Conservation (phyloP, 2,329 filamentous ascomycete species). For the Sporothrix globosa region DNA sequence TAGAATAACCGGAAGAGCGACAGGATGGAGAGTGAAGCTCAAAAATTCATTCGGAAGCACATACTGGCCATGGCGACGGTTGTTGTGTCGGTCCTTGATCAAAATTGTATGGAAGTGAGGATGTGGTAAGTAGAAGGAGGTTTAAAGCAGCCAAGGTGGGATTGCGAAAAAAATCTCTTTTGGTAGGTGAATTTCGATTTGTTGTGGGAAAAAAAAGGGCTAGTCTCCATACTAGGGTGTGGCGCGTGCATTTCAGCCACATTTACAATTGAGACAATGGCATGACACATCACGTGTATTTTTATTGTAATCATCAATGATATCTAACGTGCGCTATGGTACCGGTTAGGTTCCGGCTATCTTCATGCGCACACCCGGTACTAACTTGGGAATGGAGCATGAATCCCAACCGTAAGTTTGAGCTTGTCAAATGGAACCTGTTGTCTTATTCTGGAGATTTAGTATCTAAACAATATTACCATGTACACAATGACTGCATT, state of each 20-base stretch:
- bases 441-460: background rate
- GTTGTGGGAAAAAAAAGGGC: slow-evolving; percentile 38
- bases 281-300: slow-evolving; percentile 16
- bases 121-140: slow-evolving; percentile 29
- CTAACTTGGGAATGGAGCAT: background rate
- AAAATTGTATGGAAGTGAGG: slow-evolving; percentile 35
- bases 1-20: slow-evolving; percentile 36
- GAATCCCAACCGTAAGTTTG: background rate
- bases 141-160: slow-evolving; percentile 24
- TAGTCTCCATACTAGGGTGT: slow-evolving; percentile 32
- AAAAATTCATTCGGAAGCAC: slow-evolving; percentile 43
- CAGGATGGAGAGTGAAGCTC: background rate
- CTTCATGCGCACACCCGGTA: slow-evolving; percentile 9
- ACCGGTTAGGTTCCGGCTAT: slow-evolving; percentile 15
- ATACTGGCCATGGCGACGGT: slow-evolving; percentile 70
- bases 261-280: background rate
- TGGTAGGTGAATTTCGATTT: slow-evolving; percentile 38
- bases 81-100: slow-evolving; percentile 43
- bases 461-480: slow-evolving; percentile 4
- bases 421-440: slow-evolving; percentile 19
- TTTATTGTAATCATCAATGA: background rate
- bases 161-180: slow-evolving; percentile 36
- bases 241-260: slow-evolving; percentile 33
- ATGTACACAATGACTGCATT: slow-evolving; percentile 27
- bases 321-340: background rate